Percentiles rank a stretch among this genome's conserved stretches.
Conservation (phyloP, 768 basidiomycete species). For the Pleurotus platypus region DNA sequence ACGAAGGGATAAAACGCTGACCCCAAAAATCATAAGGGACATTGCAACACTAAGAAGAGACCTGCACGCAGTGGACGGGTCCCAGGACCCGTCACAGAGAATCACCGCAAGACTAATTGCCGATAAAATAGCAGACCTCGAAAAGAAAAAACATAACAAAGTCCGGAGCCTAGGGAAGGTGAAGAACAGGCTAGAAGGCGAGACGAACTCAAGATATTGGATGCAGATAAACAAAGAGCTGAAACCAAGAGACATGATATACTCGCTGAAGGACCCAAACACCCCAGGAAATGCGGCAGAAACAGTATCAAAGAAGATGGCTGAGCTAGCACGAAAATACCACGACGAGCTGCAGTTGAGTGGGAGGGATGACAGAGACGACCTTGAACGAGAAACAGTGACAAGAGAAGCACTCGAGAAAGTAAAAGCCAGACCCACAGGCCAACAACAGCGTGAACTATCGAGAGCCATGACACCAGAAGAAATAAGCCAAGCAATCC, state of each 20-base stretch:
- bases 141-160: constrained; percentile 6
- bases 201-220: neutral
- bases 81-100: neutral
- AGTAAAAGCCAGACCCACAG: too few relatives aligned
- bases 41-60: neutral
- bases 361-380: neutral
- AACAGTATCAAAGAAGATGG: neutral
- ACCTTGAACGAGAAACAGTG: neutral
- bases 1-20: constrained; percentile 3
- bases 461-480: too few relatives aligned
- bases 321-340: neutral
- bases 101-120: neutral
- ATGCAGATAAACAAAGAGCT: neutral
- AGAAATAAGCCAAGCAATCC: neutral
- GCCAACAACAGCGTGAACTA: neutral
- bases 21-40: constrained; percentile 5
- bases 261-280: neutral
- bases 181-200: constrained; percentile 5
- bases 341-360: constrained; percentile 4
- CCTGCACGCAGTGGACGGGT: neutral
- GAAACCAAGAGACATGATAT: constrained; percentile 4
- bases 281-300: neutral
- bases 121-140: constrained; percentile 5
- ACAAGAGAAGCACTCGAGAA: neutral
- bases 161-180: constrained; percentile 1